Base-by-base conservation (phyloP, 2,329 filamentous ascomycete genomes). In the Cordyceps javanica region DNA sequence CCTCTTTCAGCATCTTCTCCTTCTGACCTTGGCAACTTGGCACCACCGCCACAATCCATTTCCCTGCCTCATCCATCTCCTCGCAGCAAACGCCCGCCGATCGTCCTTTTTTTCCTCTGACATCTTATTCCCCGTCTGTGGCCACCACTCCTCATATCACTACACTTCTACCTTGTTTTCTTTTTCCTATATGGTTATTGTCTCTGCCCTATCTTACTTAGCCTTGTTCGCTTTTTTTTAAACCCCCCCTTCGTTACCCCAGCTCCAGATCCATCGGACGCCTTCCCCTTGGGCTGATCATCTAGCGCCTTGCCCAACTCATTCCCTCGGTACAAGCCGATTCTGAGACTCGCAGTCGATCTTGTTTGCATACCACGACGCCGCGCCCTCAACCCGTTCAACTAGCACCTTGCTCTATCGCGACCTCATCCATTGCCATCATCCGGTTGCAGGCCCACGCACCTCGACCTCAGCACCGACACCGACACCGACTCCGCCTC, bases 21-120 rank as follows among this genome's bases (percentile, higher is more conserved):
- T 45, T 45, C 41, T 55, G 28, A 55, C 51, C 49, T 55, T 55
- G 51, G 41, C 39, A 55, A 28, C 51, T 55, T 55, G 51, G 41
- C 39, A 55, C 39, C 51, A 30, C 53, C 23, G n/a, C 39, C 45
- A 32, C 39, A 36, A 32, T 44, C 34, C 26, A 38, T 42, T n/a
- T 48, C 19, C 34, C 55, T 42, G 41, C 55, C 44, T 51, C 39
- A 44, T 16, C 54, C 26, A 23, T 19, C 44, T 25, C 54, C 16
- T 38, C 53, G 32, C 32, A 36, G 30, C 42, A 23, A 41, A 21
- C 41, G 16, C 23, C 32, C 23, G 32, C 30, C 46, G 46, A 41
- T 48, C 34, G 10, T 45, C 30, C 32, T 39, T 32, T 39, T 57
- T 25, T 25, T 48, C 34, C 28, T 14, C 30, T 48, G n/a, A 46